phyloP scores from a whole-genome alignment of 75 land plant species.

The Cryptomeria japonica region DNA sequence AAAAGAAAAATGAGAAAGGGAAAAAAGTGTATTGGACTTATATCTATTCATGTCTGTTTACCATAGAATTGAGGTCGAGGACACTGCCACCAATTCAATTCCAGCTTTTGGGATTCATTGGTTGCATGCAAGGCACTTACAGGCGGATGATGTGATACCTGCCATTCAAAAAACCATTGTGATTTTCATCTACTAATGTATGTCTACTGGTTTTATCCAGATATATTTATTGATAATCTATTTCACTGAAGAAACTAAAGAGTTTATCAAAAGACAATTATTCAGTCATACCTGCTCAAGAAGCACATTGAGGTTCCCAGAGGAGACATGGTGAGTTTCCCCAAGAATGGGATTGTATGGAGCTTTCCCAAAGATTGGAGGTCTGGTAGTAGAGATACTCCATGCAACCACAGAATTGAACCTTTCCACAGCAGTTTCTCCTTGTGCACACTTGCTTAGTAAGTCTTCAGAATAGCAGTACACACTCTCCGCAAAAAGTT shows the following conservation, averaged over 20 bases:
- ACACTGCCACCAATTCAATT: conserved; percentile 66
- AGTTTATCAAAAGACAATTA: not conserved
- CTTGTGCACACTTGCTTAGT: conserved; percentile 44
- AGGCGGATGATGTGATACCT: conserved; percentile 98
- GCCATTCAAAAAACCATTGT: not conserved
- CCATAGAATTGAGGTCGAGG: conserved; percentile 69
- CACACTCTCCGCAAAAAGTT: conserved; percentile 70
- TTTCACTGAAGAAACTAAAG: not conserved
- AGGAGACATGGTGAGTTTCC: conserved; percentile 89
- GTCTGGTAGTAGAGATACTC: conserved; percentile 76
- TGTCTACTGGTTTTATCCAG: not conserved
- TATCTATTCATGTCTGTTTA: conserved; percentile 17
- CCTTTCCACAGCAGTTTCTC: conserved; percentile 51
- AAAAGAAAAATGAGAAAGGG: too few species aligned
- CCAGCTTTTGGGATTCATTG: conserved; percentile 44
- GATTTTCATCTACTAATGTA: not conserved
- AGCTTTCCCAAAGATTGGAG: conserved; percentile 60
- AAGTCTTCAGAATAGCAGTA: conserved; percentile 60
- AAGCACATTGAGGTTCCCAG: conserved; percentile 73
- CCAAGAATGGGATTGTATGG: conserved; percentile 96
- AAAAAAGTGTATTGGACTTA: not conserved
- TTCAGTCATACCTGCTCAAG: conserved; percentile 71
- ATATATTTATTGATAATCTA: not conserved
- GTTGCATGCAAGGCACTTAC: conserved; percentile 79
- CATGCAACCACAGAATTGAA: conserved; percentile 68